phyloP scores from a whole-genome alignment of 1,284 basidiomycete species.

The Sanguinoderma infundibulare region DNA sequence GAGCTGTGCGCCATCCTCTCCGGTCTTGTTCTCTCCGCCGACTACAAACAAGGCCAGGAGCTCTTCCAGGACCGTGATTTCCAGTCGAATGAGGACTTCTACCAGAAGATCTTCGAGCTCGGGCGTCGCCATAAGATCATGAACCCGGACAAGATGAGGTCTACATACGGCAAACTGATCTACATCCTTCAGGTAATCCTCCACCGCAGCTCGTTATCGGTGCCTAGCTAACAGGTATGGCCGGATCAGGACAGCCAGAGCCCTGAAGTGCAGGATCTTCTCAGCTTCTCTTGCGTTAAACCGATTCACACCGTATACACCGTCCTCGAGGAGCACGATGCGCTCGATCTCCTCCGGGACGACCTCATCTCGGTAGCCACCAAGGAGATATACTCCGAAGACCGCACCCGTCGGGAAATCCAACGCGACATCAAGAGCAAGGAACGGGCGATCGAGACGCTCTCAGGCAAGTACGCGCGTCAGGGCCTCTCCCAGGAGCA shows the following conservation, averaged over 20 bases:
- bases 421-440: constrained; percentile 82
- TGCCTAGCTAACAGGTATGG: neutral
- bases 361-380: constrained; percentile 74
- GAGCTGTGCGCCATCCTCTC: constrained; percentile 85
- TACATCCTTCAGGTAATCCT: constrained; percentile 73
- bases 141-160: constrained; percentile 87
- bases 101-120: constrained; percentile 76
- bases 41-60: constrained; percentile 85
- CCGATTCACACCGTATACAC: constrained; percentile 75
- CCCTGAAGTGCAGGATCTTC: constrained; percentile 73
- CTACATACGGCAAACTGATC: constrained; percentile 83
- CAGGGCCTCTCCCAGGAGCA: constrained; percentile 62
- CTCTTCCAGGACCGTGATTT: constrained; percentile 81
- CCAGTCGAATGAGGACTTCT: constrained; percentile 74
- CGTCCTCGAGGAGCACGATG: constrained; percentile 65
- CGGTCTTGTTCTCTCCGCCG: constrained; percentile 75
- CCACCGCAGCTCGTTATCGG: neutral
- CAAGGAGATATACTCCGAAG: constrained; percentile 77
- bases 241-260: constrained; percentile 72
- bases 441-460: constrained; percentile 77
- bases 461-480: constrained; percentile 65
- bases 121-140: constrained; percentile 86
- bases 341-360: constrained; percentile 71
- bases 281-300: constrained; percentile 74
- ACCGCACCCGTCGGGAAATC: constrained; percentile 69